Evolutionary conservation across 495 filamentous ascomycete genomes (phyloP).

Genomic region (Usnea hakonensis): DNA sequence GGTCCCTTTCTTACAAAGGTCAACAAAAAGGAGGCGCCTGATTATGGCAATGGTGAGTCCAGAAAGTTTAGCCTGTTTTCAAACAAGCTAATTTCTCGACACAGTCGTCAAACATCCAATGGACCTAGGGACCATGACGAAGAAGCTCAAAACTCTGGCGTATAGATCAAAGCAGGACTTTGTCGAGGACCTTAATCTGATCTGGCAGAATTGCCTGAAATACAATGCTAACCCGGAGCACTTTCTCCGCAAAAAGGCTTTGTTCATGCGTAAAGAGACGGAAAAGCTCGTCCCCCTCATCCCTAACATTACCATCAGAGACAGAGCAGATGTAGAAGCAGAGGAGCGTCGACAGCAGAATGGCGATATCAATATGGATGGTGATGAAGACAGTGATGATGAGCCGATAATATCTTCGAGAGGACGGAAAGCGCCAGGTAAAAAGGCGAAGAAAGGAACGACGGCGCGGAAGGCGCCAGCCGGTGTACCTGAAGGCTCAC

Average conservation of each 20-base stretch:
- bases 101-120: conserved; percentile 93
- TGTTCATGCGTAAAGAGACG: conserved; percentile 93
- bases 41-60: conserved; percentile 77
- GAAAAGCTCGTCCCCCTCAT: conserved; percentile 93
- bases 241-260: conserved; percentile 82
- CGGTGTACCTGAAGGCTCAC: conserved; percentile 59
- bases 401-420: conserved; percentile 97
- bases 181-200: conserved; percentile 83
- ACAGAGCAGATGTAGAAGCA: conserved; percentile 91
- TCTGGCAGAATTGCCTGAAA: conserved; percentile 92
- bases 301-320: conserved; percentile 80
- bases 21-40: conserved; percentile 92
- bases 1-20: conserved; percentile 86
- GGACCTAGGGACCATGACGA: conserved; percentile 96
- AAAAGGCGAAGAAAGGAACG: conserved; percentile 70
- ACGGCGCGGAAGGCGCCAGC: conserved; percentile 63
- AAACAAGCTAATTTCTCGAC: conserved; percentile 6
- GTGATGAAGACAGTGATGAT: conserved; percentile 86
- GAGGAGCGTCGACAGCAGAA: conserved; percentile 81
- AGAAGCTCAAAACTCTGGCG: conserved; percentile 79
- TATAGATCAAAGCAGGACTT: conserved; percentile 97
- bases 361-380: conserved; percentile 63
- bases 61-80: neutral
- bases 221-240: conserved; percentile 90
- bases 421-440: conserved; percentile 79